phyloP scores from a whole-genome alignment of 2,329 filamentous ascomycete species.

The Tolypocladium inflatum region DNA sequence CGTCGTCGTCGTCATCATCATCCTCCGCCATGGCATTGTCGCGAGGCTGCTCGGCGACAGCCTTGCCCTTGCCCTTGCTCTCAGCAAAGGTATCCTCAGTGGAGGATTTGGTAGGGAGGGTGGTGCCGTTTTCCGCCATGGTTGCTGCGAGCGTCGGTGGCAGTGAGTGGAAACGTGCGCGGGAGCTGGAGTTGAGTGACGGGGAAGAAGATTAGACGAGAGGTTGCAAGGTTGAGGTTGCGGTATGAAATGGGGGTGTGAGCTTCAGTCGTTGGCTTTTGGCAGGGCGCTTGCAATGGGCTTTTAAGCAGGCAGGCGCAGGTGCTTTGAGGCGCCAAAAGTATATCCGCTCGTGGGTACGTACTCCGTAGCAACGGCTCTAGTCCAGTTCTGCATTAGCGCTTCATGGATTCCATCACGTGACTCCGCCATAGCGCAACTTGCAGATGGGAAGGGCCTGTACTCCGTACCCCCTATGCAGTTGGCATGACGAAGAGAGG shows the following conservation, averaged over 20 bases:
- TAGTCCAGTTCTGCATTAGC: conserved; percentile 14
- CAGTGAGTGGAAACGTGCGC: not conserved
- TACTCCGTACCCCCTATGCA: not conserved
- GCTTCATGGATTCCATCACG: conserved; percentile 4
- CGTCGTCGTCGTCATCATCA: conserved; percentile 52
- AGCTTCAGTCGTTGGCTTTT: conserved; percentile 9
- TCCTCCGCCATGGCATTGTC: conserved; percentile 67
- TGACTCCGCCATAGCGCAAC: not conserved
- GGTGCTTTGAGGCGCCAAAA: conserved; percentile 9
- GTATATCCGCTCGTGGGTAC: conserved; percentile 9
- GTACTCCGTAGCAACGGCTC: conserved; percentile 17
- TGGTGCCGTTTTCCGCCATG: conserved; percentile 41
- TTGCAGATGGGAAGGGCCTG: too few relatives aligned
- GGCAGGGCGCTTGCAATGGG: conserved; percentile 10
- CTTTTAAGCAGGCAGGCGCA: conserved; percentile 16
- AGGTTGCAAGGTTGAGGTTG: conserved; percentile 2
- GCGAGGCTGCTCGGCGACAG: conserved; percentile 38
- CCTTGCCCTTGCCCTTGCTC: conserved; percentile 86
- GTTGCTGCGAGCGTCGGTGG: not conserved
- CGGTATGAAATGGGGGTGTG: conserved; percentile 15
- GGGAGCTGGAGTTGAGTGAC: not conserved
- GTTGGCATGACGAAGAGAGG: not conserved
- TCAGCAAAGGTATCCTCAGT: conserved; percentile 32
- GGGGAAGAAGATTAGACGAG: conserved; percentile 4
- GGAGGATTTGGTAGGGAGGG: conserved; percentile 35